These are phyloP conservation scores for Rhizopus delemar DNA, from an alignment of 371 early-diverging fungal species.

Conservation along the genomic window DNA sequence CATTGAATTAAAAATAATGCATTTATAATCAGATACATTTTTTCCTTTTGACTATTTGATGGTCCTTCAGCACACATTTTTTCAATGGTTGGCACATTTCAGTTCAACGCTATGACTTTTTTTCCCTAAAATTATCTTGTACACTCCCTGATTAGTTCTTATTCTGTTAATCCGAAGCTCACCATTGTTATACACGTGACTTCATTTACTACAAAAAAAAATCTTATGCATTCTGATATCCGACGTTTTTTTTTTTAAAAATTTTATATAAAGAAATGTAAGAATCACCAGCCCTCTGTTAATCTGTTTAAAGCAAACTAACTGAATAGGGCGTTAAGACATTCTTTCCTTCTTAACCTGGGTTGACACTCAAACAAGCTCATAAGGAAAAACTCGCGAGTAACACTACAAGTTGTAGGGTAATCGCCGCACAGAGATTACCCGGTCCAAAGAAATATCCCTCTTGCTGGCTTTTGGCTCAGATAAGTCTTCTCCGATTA, in stretches of 20 bases:
- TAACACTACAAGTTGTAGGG: constrained; percentile 1
- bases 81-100: too few species aligned
- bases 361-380: constrained; percentile 8
- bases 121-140: too few species aligned
- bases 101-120: too few species aligned
- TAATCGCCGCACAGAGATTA: constrained; percentile 10
- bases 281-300: constrained; percentile 6
- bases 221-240: too few species aligned
- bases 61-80: too few species aligned
- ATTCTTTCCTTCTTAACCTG: constrained; percentile 3
- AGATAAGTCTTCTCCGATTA: not conserved
- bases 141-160: too few species aligned
- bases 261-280: not conserved
- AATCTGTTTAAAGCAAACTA: not conserved
- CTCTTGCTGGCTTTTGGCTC: not conserved
- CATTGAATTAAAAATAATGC: too few species aligned
- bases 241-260: constrained; percentile 1
- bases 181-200: too few species aligned
- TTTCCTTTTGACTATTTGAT: too few species aligned
- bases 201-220: too few species aligned
- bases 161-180: too few species aligned
- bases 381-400: constrained; percentile 5
- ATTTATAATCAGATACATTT: too few species aligned
- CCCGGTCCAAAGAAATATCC: constrained; percentile 3
- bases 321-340: constrained; percentile 5